Percentiles rank a stretch among this genome's conserved stretches.
These are phyloP conservation scores for Odontarrhena argentea DNA, from an alignment of 345 rosid genomes.

Conservation along the genomic window DNA sequence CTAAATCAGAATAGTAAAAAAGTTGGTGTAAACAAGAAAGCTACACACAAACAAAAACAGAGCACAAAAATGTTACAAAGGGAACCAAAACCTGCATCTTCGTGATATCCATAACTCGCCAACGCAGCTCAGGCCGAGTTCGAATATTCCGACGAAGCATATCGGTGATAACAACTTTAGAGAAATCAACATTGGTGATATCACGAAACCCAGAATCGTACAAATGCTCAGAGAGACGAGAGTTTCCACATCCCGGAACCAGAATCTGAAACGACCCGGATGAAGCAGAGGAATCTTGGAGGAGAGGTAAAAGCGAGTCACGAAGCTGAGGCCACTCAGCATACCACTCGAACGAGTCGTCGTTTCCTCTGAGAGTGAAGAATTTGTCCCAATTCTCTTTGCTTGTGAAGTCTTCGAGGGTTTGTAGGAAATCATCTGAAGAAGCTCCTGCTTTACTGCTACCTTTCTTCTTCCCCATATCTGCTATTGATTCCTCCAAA, in stretches of 20 bases:
- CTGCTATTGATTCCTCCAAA: constrained; percentile 1
- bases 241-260: constrained; percentile 92
- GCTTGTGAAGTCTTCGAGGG: constrained; percentile 91
- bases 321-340: constrained; percentile 93
- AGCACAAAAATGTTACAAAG: neutral
- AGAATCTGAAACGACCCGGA: constrained; percentile 57
- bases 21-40: constrained; percentile 1
- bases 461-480: constrained; percentile 70
- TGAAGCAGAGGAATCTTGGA: constrained; percentile 37
- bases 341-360: constrained; percentile 95
- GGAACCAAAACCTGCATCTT: constrained; percentile 59
- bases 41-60: constrained; percentile 15
- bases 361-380: constrained; percentile 78
- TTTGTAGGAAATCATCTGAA: constrained; percentile 51
- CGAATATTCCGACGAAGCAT: constrained; percentile 86
- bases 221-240: constrained; percentile 78
- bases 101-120: constrained; percentile 97
- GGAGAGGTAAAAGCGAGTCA: constrained; percentile 58
- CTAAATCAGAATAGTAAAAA: constrained; percentile 43
- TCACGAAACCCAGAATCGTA: constrained; percentile 75
- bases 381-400: constrained; percentile 96
- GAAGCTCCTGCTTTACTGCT: constrained; percentile 39
- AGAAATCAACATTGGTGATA: constrained; percentile 82
- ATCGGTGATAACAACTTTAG: constrained; percentile 83
- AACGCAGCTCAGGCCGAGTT: constrained; percentile 71